phyloP scores from a whole-genome alignment of 1,284 basidiomycete genomes.

The Pascua guehoae region DNA sequence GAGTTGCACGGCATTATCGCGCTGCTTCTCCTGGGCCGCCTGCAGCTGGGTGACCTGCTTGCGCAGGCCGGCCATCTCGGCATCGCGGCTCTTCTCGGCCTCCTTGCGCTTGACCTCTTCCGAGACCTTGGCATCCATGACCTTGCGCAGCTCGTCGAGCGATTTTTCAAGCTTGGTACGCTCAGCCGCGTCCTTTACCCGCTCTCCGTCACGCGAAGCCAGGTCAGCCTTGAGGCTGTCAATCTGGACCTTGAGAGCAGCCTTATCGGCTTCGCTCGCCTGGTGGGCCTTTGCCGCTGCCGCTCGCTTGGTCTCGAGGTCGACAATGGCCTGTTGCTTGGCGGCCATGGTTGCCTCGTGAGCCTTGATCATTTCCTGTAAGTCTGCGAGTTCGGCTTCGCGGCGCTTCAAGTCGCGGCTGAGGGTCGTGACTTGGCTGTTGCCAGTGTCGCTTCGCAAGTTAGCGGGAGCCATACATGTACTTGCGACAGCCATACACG shows the following conservation, averaged over 20 bases:
- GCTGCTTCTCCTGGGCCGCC: conserved; percentile 37
- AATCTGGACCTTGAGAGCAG: conserved; percentile 65
- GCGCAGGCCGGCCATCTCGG: conserved; percentile 74
- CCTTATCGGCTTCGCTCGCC: conserved; percentile 47
- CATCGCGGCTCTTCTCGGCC: conserved; percentile 80
- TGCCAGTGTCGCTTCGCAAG: conserved; percentile 58
- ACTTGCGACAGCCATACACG: not conserved
- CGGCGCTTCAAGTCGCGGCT: conserved; percentile 66
- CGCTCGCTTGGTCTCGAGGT: conserved; percentile 61
- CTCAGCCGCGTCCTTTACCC: conserved; percentile 55
- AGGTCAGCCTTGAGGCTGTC: conserved; percentile 67
- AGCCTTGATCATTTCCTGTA: conserved; percentile 46
- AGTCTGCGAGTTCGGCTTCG: conserved; percentile 74
- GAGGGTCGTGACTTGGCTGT: conserved; percentile 59
- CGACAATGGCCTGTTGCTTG: conserved; percentile 69
- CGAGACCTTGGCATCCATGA: conserved; percentile 78
- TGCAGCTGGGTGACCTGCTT: conserved; percentile 52
- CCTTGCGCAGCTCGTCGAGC: conserved; percentile 74
- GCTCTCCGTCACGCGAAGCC: conserved; percentile 62
- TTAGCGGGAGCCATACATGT: not conserved
- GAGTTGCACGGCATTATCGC: conserved; percentile 21
- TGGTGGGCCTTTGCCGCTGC: conserved; percentile 47
- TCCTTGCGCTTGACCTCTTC: conserved; percentile 81
- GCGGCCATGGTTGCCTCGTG: conserved; percentile 70
- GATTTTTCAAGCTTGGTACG: conserved; percentile 70